These are phyloP conservation scores for Podospora comata DNA, from an alignment of 495 filamentous ascomycete genomes.

Conservation along the genomic window DNA sequence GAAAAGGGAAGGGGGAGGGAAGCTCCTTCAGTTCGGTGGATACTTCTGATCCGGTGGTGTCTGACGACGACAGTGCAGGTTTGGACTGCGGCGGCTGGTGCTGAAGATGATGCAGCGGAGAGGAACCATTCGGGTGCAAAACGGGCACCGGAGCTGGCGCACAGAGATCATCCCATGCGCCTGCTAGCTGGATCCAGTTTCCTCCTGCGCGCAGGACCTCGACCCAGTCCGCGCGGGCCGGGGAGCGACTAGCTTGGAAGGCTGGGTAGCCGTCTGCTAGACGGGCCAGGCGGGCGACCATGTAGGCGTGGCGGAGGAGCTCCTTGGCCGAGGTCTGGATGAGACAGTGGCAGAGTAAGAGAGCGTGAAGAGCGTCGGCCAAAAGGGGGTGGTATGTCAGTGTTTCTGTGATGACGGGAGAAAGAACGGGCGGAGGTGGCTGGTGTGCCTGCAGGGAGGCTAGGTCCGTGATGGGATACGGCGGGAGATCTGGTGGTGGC, in stretches of 20 bases:
- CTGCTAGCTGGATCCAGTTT: conserved; percentile 62
- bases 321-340: conserved; percentile 72
- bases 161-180: conserved; percentile 68
- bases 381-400: conserved; percentile 77
- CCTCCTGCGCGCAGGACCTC: conserved; percentile 63
- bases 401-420: conserved; percentile 51
- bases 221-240: conserved; percentile 73
- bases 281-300: conserved; percentile 69
- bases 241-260: conserved; percentile 69
- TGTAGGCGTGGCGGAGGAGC: conserved; percentile 70
- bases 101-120: background rate
- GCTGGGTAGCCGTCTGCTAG: conserved; percentile 76
- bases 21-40: background rate
- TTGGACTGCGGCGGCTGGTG: background rate
- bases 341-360: conserved; percentile 68
- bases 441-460: conserved; percentile 29
- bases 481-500: conserved; percentile 54
- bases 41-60: background rate
- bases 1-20: background rate
- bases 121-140: conserved; percentile 19
- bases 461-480: conserved; percentile 41
- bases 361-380: conserved; percentile 68
- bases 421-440: conserved; percentile 25
- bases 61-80: background rate
- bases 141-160: conserved; percentile 59